phyloP scores from a whole-genome alignment of 176 grass and related monocot species.

The Triticum urartu region DNA sequence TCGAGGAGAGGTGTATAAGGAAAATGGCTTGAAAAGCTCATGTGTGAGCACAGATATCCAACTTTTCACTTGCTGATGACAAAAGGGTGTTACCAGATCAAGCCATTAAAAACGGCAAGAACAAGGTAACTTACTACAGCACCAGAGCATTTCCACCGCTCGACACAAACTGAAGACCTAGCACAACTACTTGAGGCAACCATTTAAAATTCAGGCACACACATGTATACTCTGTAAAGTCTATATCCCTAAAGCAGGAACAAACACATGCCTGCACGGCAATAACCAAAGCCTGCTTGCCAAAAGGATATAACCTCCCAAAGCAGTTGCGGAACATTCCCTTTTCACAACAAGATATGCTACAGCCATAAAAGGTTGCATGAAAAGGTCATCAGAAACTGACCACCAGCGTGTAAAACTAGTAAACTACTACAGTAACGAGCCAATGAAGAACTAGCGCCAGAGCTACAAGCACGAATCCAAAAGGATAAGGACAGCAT shows the following conservation, averaged over 20 bases:
- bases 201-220: not conserved
- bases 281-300: slow-evolving; percentile 16
- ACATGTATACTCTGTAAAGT: slow-evolving; percentile 8
- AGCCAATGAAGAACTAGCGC: slow-evolving; percentile 12
- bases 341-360: not conserved
- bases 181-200: slow-evolving; percentile 2
- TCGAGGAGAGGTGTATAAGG: too few relatives aligned
- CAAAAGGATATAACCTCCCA: slow-evolving; percentile 9
- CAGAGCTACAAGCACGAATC: slow-evolving; percentile 23
- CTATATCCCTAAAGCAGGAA: slow-evolving; percentile 10
- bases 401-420: not conserved
- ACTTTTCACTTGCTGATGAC: too few relatives aligned
- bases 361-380: slow-evolving; percentile 8
- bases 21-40: too few relatives aligned
- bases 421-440: not conserved
- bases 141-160: too few relatives aligned
- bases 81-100: too few relatives aligned
- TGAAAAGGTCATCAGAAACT: slow-evolving; percentile 13
- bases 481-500: slow-evolving; percentile 24
- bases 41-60: too few relatives aligned
- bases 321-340: slow-evolving; percentile 26
- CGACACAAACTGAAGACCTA: too few relatives aligned
- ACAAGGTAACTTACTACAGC: too few relatives aligned
- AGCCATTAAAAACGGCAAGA: too few relatives aligned
- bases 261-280: slow-evolving; percentile 4